Evolutionary conservation across 2,329 filamentous ascomycete species (phyloP).

Genomic region (Colletotrichum gigasporum): DNA sequence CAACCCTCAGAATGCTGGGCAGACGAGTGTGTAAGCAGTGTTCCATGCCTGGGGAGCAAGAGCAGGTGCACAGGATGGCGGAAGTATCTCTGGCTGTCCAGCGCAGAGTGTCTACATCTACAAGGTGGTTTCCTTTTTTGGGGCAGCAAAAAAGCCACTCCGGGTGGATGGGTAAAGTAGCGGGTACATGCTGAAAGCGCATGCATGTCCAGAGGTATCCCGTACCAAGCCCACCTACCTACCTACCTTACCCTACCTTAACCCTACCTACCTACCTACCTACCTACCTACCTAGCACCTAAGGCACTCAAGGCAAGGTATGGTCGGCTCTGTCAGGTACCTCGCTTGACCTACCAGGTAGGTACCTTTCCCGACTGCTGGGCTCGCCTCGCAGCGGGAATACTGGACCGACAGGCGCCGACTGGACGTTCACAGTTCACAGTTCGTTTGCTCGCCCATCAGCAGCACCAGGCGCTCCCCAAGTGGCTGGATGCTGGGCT

Average conservation of each 20-base stretch:
- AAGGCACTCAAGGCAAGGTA: too few species aligned
- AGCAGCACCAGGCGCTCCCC: background rate
- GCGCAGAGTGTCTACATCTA: too few species aligned
- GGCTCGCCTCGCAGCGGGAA: too few species aligned
- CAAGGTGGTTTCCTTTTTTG: background rate
- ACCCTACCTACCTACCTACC: too few species aligned
- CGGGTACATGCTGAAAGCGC: background rate
- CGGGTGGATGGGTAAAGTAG: background rate
- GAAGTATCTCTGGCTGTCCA: background rate
- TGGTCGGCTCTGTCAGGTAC: too few species aligned
- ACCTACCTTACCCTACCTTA: background rate
- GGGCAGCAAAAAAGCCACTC: background rate
- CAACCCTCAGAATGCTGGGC: slow-evolving; percentile 4
- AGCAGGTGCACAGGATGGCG: too few species aligned
- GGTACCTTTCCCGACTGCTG: too few species aligned
- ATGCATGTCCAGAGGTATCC: background rate
- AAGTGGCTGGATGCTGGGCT: too few species aligned
- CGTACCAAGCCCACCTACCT: background rate
- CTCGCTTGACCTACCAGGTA: too few species aligned
- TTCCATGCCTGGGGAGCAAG: background rate
- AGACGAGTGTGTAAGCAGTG: background rate
- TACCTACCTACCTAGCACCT: too few species aligned
- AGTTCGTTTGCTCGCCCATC: background rate
- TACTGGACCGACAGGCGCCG: too few species aligned
- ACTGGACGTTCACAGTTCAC: background rate